Evolutionary conservation across 306 rosid genomes (phyloP).

Genomic region (Sechiopsis laciniata): DNA sequence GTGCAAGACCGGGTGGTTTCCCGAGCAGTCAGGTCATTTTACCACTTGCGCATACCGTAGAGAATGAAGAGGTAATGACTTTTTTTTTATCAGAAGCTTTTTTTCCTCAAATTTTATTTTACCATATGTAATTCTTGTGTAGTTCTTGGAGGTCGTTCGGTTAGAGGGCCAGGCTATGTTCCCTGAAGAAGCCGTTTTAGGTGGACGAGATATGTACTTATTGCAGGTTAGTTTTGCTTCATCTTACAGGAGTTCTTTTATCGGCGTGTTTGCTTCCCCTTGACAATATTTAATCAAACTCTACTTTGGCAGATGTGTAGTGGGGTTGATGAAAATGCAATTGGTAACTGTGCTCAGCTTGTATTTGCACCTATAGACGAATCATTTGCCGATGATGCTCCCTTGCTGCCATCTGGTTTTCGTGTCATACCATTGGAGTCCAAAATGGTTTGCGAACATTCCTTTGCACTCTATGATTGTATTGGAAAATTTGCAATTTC

Average conservation of each 20-base stretch:
- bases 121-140: slow-evolving; percentile 20
- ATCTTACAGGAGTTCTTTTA: background rate
- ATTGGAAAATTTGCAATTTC: background rate
- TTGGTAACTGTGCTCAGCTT: slow-evolving; percentile 89
- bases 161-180: slow-evolving; percentile 90
- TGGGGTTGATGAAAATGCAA: slow-evolving; percentile 80
- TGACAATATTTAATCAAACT: background rate
- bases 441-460: slow-evolving; percentile 49
- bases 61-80: slow-evolving; percentile 73
- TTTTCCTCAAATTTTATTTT: background rate
- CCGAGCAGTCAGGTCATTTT: slow-evolving; percentile 80
- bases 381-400: slow-evolving; percentile 93
- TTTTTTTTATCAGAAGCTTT: background rate
- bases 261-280: background rate
- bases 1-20: slow-evolving; percentile 73
- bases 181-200: slow-evolving; percentile 72
- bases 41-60: slow-evolving; percentile 85
- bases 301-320: slow-evolving; percentile 62
- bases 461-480: background rate
- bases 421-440: slow-evolving; percentile 91
- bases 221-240: slow-evolving; percentile 49
- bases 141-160: slow-evolving; percentile 93
- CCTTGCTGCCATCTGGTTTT: slow-evolving; percentile 85
- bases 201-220: slow-evolving; percentile 72
- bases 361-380: slow-evolving; percentile 99